These are phyloP conservation scores for Thinopyrum elongatum DNA, from an alignment of 176 grass and related monocot genomes.

Conservation along the genomic window DNA sequence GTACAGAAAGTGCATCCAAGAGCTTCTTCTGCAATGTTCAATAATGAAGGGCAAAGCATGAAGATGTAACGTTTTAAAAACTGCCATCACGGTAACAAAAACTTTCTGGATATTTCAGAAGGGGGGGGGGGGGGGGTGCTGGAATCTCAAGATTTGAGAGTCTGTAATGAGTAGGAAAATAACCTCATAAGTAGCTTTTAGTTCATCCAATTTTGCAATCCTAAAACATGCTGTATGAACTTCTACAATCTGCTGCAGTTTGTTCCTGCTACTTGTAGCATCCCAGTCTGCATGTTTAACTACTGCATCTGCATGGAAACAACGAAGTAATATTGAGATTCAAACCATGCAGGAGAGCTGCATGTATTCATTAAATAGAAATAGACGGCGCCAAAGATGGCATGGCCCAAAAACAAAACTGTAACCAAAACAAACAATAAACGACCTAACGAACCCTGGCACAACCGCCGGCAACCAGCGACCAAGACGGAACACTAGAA, in stretches of 20 bases:
- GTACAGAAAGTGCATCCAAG: constrained; percentile 60
- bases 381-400: not conserved
- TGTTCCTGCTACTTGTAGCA: constrained; percentile 54
- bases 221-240: constrained; percentile 49
- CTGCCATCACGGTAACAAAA: not conserved
- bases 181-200: constrained; percentile 74
- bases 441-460: not conserved
- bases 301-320: constrained; percentile 44
- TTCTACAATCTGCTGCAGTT: constrained; percentile 59
- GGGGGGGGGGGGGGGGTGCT: not conserved
- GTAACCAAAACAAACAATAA: not conserved
- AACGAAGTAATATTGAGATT: not conserved
- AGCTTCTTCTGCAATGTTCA: constrained; percentile 53
- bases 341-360: not conserved
- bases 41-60: constrained; percentile 8
- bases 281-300: constrained; percentile 69
- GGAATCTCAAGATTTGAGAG: not conserved
- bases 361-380: too few relatives aligned
- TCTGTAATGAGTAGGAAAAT: not conserved
- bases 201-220: constrained; percentile 53
- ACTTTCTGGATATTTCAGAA: not conserved
- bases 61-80: not conserved
- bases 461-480: not conserved
- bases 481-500: not conserved
- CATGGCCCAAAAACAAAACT: not conserved